A percentile compares a stretch with the other conserved stretches of the same genome.
Evolutionary conservation across 345 rosid species (phyloP).

Genomic region (Populus davidiana): DNA sequence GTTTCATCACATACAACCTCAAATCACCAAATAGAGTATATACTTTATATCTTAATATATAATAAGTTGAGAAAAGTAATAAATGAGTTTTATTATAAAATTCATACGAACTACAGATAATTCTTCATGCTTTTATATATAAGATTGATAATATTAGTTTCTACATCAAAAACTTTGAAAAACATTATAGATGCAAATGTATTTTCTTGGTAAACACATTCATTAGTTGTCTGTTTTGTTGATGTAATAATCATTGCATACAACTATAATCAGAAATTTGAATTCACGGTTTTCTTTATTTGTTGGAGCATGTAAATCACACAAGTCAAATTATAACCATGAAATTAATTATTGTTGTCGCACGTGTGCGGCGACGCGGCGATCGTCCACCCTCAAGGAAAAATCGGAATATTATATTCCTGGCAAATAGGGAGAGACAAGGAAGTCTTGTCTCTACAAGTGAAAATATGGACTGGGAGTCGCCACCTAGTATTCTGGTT

Average conservation of each 20-base stretch:
- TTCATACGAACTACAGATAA: neutral
- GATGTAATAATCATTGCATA: neutral
- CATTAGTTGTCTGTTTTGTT: neutral
- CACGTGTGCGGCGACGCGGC: no score
- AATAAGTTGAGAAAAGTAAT: neutral
- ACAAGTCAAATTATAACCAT: neutral
- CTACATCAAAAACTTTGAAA: neutral
- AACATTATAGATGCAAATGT: neutral
- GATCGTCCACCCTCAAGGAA: no score
- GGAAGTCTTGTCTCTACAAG: no score
- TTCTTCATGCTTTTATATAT: neutral
- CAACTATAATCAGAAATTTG: neutral
- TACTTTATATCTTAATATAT: neutral
- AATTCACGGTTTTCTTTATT: neutral
- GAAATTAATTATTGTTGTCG: no score
- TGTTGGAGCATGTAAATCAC: neutral
- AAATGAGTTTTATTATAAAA: neutral
- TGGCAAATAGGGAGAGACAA: no score
- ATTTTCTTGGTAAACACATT: neutral
- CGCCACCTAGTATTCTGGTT: no score
- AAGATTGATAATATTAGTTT: neutral
- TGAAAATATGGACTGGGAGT: no score
- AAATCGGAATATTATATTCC: no score
- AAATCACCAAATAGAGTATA: neutral
- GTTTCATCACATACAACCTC: neutral